phyloP scores from a whole-genome alignment of 306 rosid species.

The Quercus rubra region DNA sequence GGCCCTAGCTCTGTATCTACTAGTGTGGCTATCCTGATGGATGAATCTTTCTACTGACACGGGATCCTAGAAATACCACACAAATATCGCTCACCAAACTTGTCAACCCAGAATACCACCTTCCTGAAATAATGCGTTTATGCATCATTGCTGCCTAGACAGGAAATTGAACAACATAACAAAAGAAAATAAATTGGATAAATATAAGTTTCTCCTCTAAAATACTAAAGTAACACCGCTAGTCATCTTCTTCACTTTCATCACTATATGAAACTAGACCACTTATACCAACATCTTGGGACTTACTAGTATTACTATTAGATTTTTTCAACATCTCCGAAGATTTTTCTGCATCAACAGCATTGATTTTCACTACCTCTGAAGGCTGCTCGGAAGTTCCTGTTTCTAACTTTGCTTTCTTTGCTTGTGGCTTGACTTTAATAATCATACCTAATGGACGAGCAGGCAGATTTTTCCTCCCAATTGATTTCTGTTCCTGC shows the following conservation, averaged over 20 bases:
- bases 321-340: slow-evolving; percentile 23
- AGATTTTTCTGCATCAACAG: slow-evolving; percentile 22
- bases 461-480: slow-evolving; percentile 51
- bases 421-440: slow-evolving; percentile 75
- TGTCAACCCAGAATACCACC: too few species aligned
- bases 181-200: neutral
- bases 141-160: neutral
- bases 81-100: too few species aligned
- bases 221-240: slow-evolving; percentile 14
- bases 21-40: too few species aligned
- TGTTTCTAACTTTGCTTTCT: slow-evolving; percentile 61
- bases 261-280: slow-evolving; percentile 86
- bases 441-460: slow-evolving; percentile 57
- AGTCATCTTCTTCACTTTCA: slow-evolving; percentile 70
- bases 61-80: too few species aligned
- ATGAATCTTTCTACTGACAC: too few species aligned
- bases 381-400: slow-evolving; percentile 33
- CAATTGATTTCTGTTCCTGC: slow-evolving; percentile 62
- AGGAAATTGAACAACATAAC: neutral
- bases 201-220: neutral
- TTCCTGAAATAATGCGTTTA: slow-evolving; percentile 14
- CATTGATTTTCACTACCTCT: slow-evolving; percentile 11
- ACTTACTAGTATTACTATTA: slow-evolving; percentile 29
- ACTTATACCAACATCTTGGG: slow-evolving; percentile 30
- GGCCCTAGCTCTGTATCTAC: too few species aligned